Base-by-base conservation (phyloP, 176 grass and related monocot species). In the Tillandsia leiboldiana region DNA sequence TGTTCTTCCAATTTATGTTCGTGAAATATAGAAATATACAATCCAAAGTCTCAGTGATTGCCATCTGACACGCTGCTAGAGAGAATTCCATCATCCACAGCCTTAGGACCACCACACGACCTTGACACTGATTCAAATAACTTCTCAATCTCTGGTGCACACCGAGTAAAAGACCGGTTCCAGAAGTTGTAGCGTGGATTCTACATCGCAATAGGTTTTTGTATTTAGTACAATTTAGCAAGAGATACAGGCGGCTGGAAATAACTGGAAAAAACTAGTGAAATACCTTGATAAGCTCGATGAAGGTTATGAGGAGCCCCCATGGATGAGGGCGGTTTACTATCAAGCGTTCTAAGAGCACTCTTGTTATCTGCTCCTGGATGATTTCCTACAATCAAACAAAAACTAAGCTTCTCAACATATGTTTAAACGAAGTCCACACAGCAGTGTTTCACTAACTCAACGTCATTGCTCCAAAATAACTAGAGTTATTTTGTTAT, bases 291-390 rank as follows among this genome's bases (percentile, higher is more conserved):
- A 97, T 97, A 27, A 96, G 82, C 62, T 96, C 93, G 77, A 96
- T 92, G 56, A 92, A 96, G 53, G 92, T 97, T 73, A 90, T 90
- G 2, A 92, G 93, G 52, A 92, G 81, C 13, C 93, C 93, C 93
- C 93, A 92, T 1, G 89, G 93, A 92, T 97, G 93, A 59, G 93
- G 93, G 18, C 86, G 83, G 74, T 92, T 97, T 66, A 97, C 89
- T 74, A 97, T 92, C 71, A 92, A 69, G 50, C 84, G 90, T 76
- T 97, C 89, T 47, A 97, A 79, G 70, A 97, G 79, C 73, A 92
- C 93, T 56, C 89, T 84, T 13, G 93, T 97, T 83, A 97, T 97
- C 77, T 97, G 93, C 84, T 97, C 93, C 79, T 92, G 89, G 50
- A 90, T 88, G 49, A 92, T 79, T 68, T 97, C 93, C 93, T 97